Evolutionary conservation across 805 yeast genomes (phyloP).

Genomic region (Wickerhamomyces bovis): DNA sequence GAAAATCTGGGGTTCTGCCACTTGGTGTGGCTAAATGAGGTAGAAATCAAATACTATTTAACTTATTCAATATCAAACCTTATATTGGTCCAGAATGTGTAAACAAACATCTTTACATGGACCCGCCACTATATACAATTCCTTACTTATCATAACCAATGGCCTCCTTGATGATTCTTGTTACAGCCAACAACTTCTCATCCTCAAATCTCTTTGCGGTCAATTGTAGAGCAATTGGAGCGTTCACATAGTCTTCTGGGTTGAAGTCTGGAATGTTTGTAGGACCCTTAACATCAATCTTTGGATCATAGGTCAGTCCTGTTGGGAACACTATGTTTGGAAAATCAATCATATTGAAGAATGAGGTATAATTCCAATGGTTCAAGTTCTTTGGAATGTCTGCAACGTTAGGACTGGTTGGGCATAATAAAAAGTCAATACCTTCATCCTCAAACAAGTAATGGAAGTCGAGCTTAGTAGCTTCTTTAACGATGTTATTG

Average conservation of each 20-base stretch:
- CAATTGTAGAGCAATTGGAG: conserved; percentile 47
- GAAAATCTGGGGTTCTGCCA: neutral
- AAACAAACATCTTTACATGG: no score
- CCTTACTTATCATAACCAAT: neutral
- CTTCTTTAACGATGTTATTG: conserved; percentile 53
- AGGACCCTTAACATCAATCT: conserved; percentile 42
- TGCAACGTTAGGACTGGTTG: conserved; percentile 64
- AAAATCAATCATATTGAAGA: conserved; percentile 66
- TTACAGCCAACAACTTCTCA: conserved; percentile 27
- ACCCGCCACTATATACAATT: neutral
- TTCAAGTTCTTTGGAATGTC: conserved; percentile 57
- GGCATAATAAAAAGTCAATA: conserved; percentile 62
- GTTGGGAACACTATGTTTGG: conserved; percentile 65
- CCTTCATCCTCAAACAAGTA: conserved; percentile 46
- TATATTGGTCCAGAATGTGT: no score
- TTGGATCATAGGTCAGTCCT: conserved; percentile 53
- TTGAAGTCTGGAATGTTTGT: conserved; percentile 18
- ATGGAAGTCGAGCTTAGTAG: conserved; percentile 49
- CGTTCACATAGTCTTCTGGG: conserved; percentile 26
- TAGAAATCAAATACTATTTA: no score
- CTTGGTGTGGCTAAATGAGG: neutral
- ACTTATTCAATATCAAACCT: no score
- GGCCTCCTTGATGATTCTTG: neutral
- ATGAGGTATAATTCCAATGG: conserved; percentile 76
- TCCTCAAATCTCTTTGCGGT: conserved; percentile 45